Percentiles rank a stretch among this genome's conserved stretches.
These are phyloP conservation scores for Pichia manshurica DNA, from an alignment of 805 yeast genomes.

Conservation along the genomic window DNA sequence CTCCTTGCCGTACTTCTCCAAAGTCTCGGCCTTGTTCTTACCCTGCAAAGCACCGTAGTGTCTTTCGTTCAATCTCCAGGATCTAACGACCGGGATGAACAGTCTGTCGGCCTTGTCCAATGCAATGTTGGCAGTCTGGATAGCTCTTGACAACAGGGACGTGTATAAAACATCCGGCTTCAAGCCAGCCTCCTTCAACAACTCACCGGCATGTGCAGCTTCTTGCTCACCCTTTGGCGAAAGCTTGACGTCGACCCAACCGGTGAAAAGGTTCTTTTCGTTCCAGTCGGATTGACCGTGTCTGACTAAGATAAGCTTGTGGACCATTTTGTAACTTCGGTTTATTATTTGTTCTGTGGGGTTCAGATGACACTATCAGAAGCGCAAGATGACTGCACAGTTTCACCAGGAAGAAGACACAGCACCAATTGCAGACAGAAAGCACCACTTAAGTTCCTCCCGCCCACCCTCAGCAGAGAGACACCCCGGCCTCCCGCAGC, in stretches of 20 bases:
- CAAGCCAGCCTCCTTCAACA: constrained; percentile 79
- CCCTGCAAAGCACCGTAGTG: constrained; percentile 99
- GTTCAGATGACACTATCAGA: background rate
- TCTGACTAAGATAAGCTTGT: constrained; percentile 83
- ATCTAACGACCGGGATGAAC: constrained; percentile 86
- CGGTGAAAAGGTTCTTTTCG: constrained; percentile 95
- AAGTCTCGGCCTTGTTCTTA: constrained; percentile 92
- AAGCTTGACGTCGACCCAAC: constrained; percentile 94
- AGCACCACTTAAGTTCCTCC: too few relatives aligned
- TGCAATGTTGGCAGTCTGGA: constrained; percentile 95
- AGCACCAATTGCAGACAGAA: too few relatives aligned
- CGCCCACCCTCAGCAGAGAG: background rate
- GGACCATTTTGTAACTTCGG: constrained; percentile 23
- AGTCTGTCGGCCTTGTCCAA: constrained; percentile 82
- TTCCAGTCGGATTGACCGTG: constrained; percentile 99
- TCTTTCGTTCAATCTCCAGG: constrained; percentile 98
- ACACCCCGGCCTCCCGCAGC: background rate
- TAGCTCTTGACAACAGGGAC: constrained; percentile 87
- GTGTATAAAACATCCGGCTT: constrained; percentile 87
- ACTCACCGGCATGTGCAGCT: constrained; percentile 90
- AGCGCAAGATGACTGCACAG: background rate
- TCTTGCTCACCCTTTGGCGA: constrained; percentile 81
- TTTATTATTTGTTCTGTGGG: background rate
- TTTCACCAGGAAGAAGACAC: background rate
- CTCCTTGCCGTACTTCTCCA: constrained; percentile 82